These are phyloP conservation scores for Potentilla sterilis DNA, from an alignment of 306 rosid species.

Conservation along the genomic window DNA sequence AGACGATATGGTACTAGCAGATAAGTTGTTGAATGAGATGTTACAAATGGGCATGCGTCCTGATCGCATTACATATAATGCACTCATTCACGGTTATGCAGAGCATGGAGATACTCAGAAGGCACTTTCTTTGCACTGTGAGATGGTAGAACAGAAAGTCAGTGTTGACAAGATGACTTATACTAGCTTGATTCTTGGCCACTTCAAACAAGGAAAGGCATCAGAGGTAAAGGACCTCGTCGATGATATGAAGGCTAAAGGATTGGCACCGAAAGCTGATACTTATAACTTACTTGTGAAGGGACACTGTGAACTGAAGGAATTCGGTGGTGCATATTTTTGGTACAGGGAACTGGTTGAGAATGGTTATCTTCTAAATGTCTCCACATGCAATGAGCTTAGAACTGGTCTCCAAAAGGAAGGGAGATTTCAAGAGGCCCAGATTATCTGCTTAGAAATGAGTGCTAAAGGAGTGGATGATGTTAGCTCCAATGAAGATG, in stretches of 20 bases:
- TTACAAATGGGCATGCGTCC: constrained; percentile 50
- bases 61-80: constrained; percentile 58
- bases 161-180: constrained; percentile 64
- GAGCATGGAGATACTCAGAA: constrained; percentile 54
- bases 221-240: constrained; percentile 51
- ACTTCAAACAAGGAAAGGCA: constrained; percentile 45
- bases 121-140: constrained; percentile 49
- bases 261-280: constrained; percentile 61
- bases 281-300: constrained; percentile 68
- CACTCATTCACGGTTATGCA: constrained; percentile 46
- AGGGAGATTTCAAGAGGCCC: constrained; percentile 62
- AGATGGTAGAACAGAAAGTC: constrained; percentile 60
- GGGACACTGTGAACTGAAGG: constrained; percentile 62
- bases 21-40: constrained; percentile 57
- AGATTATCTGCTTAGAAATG: constrained; percentile 54
- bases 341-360: constrained; percentile 75
- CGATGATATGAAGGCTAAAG: constrained; percentile 68
- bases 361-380: constrained; percentile 38
- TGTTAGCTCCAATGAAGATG: constrained; percentile 19
- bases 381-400: constrained; percentile 41
- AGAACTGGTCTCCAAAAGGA: constrained; percentile 55
- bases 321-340: constrained; percentile 59
- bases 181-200: constrained; percentile 73
- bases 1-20: constrained; percentile 43
- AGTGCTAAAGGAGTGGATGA: constrained; percentile 36